Conservation (phyloP, 2,329 filamentous ascomycete species). For the Rutstroemia sp. region DNA sequence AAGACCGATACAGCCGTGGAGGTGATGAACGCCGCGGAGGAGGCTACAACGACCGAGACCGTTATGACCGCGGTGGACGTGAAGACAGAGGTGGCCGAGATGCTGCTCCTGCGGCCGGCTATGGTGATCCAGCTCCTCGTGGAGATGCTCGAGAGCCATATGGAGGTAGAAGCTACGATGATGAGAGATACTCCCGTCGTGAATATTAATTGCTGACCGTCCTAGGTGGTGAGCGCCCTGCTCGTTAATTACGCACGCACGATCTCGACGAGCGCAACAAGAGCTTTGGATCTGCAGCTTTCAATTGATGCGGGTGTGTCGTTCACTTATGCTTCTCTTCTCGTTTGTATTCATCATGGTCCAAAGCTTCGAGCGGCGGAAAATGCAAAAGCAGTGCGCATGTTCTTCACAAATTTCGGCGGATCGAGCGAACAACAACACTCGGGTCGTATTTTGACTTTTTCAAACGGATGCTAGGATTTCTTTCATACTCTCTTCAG, state of each 20-base stretch:
- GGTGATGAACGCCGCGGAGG: constrained; percentile 39
- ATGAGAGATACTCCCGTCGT: constrained; percentile 29
- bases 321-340: constrained; percentile 27
- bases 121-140: constrained; percentile 36
- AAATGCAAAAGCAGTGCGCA: constrained; percentile 25
- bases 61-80: constrained; percentile 39
- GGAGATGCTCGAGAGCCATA: constrained; percentile 37
- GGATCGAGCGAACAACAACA: constrained; percentile 15
- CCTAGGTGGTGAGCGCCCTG: constrained; percentile 31
- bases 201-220: constrained; percentile 31
- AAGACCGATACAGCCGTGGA: constrained; percentile 24
- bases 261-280: constrained; percentile 26
- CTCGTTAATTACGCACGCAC: constrained; percentile 31
- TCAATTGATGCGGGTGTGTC: constrained; percentile 30
- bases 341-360: constrained; percentile 29
- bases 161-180: constrained; percentile 33
- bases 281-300: constrained; percentile 31
- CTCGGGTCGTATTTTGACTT: constrained; percentile 24
- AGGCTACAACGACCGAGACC: constrained; percentile 37
- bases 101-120: constrained; percentile 32
- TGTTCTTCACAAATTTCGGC: constrained; percentile 24
- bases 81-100: constrained; percentile 40
- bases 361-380: constrained; percentile 30
- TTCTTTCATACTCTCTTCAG: constrained; percentile 28
- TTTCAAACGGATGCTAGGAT: constrained; percentile 25